phyloP scores from a whole-genome alignment of 2,329 filamentous ascomycete species.

The Nannizzia gypsea region DNA sequence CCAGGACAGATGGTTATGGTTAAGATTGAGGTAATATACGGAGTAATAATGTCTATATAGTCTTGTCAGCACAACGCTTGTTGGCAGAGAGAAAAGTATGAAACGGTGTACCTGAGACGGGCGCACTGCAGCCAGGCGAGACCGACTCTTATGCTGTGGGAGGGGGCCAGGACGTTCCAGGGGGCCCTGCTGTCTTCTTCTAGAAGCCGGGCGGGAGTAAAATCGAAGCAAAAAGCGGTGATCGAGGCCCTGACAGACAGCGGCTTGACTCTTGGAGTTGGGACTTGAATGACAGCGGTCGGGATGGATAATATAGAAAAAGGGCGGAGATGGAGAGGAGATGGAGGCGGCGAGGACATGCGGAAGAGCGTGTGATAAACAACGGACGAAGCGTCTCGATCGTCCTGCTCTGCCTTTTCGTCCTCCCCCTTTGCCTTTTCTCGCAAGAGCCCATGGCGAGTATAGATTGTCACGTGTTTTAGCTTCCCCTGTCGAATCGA shows the following conservation, averaged over 20 bases:
- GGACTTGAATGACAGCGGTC: background rate
- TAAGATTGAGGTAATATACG: background rate
- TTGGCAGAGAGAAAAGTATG: background rate
- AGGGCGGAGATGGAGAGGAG: background rate
- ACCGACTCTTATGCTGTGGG: constrained; percentile 2
- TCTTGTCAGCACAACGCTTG: background rate
- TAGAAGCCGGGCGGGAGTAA: constrained; percentile 2
- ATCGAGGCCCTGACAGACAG: background rate
- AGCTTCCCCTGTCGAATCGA: background rate
- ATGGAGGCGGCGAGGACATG: background rate
- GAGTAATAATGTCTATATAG: background rate
- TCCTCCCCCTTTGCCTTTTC: background rate
- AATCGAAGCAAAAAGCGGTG: background rate
- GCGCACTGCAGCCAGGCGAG: constrained; percentile 2
- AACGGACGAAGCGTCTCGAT: background rate
- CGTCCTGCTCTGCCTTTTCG: background rate
- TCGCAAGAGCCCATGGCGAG: background rate
- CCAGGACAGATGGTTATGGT: background rate
- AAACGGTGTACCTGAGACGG: background rate
- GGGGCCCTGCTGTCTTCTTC: background rate
- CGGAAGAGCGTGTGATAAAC: background rate
- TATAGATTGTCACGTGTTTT: background rate
- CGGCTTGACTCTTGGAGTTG: background rate
- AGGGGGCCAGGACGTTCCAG: background rate
- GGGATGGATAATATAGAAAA: background rate